Percentiles rank a stretch among this genome's conserved stretches.
These are phyloP conservation scores for Fusarium xylarioides DNA, from an alignment of 2,329 filamentous ascomycete species.

Conservation along the genomic window DNA sequence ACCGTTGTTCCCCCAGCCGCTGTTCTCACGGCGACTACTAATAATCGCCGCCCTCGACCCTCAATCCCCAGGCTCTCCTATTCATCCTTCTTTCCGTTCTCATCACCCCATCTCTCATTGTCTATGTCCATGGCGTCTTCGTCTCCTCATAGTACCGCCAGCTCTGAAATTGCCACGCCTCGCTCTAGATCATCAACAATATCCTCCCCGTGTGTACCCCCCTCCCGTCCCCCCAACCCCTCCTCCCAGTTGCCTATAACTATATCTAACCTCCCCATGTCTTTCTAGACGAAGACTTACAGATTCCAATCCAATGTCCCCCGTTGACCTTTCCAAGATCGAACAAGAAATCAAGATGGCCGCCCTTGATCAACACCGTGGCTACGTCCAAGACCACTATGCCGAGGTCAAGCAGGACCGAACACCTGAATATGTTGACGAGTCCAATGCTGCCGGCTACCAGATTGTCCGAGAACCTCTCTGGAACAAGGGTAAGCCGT, in stretches of 20 bases:
- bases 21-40: conserved; percentile 40
- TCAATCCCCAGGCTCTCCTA: conserved; percentile 38
- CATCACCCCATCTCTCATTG: conserved; percentile 40
- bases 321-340: conserved; percentile 65
- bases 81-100: conserved; percentile 32
- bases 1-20: conserved; percentile 22
- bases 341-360: conserved; percentile 69
- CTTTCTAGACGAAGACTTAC: conserved; percentile 61
- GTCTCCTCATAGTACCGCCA: conserved; percentile 56
- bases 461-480: conserved; percentile 69
- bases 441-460: conserved; percentile 65
- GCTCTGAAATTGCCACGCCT: conserved; percentile 63
- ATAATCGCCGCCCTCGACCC: conserved; percentile 44
- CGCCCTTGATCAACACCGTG: conserved; percentile 67
- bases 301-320: conserved; percentile 64
- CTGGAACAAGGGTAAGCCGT: conserved; percentile 70
- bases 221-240: conserved; percentile 53
- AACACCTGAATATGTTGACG: conserved; percentile 62
- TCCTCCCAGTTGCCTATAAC: conserved; percentile 46
- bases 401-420: conserved; percentile 63
- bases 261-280: conserved; percentile 61
- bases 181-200: conserved; percentile 56
- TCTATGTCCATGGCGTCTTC: conserved; percentile 45
- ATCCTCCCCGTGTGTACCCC: conserved; percentile 58
- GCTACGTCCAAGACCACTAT: conserved; percentile 67